Conservation (phyloP, 192 early-diverging fungal species). For the Phycomyces nitens region DNA sequence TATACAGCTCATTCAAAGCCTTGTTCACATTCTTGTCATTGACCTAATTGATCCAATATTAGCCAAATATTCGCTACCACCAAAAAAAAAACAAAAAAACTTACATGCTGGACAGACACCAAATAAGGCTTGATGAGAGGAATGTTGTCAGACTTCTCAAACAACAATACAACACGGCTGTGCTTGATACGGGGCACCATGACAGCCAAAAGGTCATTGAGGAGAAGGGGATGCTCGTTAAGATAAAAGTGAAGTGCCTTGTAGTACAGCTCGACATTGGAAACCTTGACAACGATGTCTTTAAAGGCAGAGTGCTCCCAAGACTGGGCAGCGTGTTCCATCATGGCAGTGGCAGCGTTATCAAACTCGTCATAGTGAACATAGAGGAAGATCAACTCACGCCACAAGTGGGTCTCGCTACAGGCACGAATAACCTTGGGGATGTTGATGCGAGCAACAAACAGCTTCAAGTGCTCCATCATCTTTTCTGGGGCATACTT, state of each 20-base stretch:
- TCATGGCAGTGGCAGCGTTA: conserved; percentile 95
- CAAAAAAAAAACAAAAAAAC: background rate
- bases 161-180: conserved; percentile 94
- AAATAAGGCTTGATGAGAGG: conserved; percentile 96
- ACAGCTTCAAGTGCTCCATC: conserved; percentile 97
- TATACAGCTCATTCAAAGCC: conserved; percentile 93
- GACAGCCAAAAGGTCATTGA: conserved; percentile 89
- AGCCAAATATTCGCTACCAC: background rate
- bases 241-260: conserved; percentile 96
- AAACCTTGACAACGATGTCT: conserved; percentile 95
- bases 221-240: conserved; percentile 89
- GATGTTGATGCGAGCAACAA: conserved; percentile 97
- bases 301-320: conserved; percentile 98
- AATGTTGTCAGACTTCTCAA: conserved; percentile 96
- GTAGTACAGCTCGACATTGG: conserved; percentile 98
- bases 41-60: conserved; percentile 35
- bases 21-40: conserved; percentile 96
- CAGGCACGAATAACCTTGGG: conserved; percentile 97
- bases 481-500: conserved; percentile 93
- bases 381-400: conserved; percentile 97
- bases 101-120: conserved; percentile 83
- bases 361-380: conserved; percentile 99
- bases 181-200: conserved; percentile 93
- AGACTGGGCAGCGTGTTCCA: conserved; percentile 90
- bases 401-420: conserved; percentile 92